phyloP scores from a whole-genome alignment of 345 rosid genomes.

The Zanthoxylum bungeanum region DNA sequence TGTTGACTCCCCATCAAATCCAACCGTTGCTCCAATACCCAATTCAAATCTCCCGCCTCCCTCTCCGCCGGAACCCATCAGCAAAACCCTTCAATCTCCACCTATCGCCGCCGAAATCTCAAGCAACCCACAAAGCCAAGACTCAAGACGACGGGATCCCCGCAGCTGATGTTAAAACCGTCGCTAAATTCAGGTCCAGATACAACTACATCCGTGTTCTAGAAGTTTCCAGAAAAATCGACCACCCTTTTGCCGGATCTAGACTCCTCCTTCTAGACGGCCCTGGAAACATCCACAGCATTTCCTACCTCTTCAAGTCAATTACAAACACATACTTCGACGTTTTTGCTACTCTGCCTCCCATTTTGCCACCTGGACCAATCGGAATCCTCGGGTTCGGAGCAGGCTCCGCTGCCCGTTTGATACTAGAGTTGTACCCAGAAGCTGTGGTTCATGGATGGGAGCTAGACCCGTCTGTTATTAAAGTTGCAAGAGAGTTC shows the following conservation, averaged over 20 bases:
- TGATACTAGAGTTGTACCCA: conserved; percentile 69
- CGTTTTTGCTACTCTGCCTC: conserved; percentile 79
- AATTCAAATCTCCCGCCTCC: conserved; percentile 16
- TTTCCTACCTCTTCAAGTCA: conserved; percentile 63
- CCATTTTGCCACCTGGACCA: conserved; percentile 68
- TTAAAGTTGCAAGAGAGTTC: conserved; percentile 71
- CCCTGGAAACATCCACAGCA: conserved; percentile 92
- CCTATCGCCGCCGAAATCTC: conserved; percentile 12
- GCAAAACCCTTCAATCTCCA: conserved; percentile 20
- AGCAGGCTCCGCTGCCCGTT: conserved; percentile 71
- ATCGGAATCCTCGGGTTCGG: conserved; percentile 83
- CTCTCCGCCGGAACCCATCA: conserved; percentile 7
- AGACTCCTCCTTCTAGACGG: conserved; percentile 77
- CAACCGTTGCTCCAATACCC: conserved; percentile 22
- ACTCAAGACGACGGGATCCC: conserved; percentile 64
- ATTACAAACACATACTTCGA: conserved; percentile 81
- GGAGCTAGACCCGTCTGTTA: conserved; percentile 89
- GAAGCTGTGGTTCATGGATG: conserved; percentile 63
- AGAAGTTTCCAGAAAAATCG: conserved; percentile 58
- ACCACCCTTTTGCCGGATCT: conserved; percentile 73
- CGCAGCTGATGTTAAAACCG: conserved; percentile 53
- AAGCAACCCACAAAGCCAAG: conserved; percentile 6
- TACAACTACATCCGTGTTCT: conserved; percentile 80
- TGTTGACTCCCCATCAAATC: conserved; percentile 16
- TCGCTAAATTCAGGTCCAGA: conserved; percentile 74